Evolutionary conservation across 2,329 filamentous ascomycete genomes (phyloP).

Genomic region (Albophoma yamanashiensis): DNA sequence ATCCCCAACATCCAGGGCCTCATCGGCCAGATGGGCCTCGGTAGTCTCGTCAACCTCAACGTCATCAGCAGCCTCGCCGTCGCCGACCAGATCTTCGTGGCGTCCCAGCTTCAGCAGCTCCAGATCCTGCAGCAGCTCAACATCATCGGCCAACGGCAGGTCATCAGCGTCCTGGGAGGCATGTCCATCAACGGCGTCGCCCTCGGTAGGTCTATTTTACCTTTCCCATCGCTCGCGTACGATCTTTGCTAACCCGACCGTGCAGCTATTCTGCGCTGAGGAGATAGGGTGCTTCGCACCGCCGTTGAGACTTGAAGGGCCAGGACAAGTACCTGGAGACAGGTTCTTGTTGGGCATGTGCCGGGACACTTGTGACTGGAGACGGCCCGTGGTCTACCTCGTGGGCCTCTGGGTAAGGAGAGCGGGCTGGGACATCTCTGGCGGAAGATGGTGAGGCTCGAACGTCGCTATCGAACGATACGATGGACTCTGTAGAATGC

Average conservation of each 20-base stretch:
- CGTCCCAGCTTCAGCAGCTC: conserved; percentile 16
- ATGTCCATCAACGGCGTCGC: conserved; percentile 9
- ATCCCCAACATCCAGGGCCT: conserved; percentile 11
- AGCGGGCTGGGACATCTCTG: neutral
- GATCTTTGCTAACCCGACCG: neutral
- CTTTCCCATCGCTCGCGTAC: too few relatives aligned
- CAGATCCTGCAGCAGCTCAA: conserved; percentile 13
- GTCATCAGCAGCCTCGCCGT: conserved; percentile 15
- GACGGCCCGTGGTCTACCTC: neutral
- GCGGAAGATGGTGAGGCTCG: neutral
- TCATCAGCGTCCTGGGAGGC: conserved; percentile 12
- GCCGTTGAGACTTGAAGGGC: neutral
- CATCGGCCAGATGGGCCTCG: conserved; percentile 17
- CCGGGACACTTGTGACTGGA: neutral
- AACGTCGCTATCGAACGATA: neutral
- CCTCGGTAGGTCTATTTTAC: conserved; percentile 5
- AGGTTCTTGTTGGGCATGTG: neutral
- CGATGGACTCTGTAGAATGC: neutral
- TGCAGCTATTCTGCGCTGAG: neutral
- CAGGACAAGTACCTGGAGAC: neutral
- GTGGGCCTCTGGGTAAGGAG: neutral
- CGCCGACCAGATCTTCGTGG: conserved; percentile 13
- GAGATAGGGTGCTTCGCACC: neutral
- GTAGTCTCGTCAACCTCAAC: conserved; percentile 14
- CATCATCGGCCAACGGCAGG: conserved; percentile 11